These are phyloP conservation scores for Pseudomonodictys pantanalensis DNA, from an alignment of 495 filamentous ascomycete species.

Conservation along the genomic window DNA sequence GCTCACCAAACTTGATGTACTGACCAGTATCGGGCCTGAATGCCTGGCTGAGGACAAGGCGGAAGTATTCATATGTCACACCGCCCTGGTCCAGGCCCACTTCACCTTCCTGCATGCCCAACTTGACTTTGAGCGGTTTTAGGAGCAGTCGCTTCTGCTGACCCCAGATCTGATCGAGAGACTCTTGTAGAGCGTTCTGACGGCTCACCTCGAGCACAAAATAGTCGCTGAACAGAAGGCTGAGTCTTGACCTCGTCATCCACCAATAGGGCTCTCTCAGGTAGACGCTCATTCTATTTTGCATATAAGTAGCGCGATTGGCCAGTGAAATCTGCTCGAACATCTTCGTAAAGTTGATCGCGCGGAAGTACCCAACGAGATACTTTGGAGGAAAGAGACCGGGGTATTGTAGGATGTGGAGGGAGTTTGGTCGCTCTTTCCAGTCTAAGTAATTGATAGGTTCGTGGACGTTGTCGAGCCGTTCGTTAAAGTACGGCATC, in stretches of 20 bases:
- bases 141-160: conserved; percentile 77
- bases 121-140: conserved; percentile 80
- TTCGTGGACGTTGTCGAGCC: conserved; percentile 72
- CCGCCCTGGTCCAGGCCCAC: conserved; percentile 91
- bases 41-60: conserved; percentile 71
- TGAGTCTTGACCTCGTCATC: conserved; percentile 46
- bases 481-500: conserved; percentile 70
- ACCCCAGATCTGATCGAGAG: conserved; percentile 84
- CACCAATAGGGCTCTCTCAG: conserved; percentile 38
- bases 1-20: conserved; percentile 25
- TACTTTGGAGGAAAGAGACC: conserved; percentile 74
- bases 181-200: conserved; percentile 67
- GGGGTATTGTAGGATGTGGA: conserved; percentile 77
- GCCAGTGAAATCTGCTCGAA: conserved; percentile 69
- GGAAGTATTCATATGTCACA: conserved; percentile 94
- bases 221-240: conserved; percentile 64
- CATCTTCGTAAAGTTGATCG: conserved; percentile 85
- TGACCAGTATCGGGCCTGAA: conserved; percentile 71
- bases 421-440: conserved; percentile 54
- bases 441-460: conserved; percentile 70
- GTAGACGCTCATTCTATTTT: conserved; percentile 44
- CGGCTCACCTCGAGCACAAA: conserved; percentile 74
- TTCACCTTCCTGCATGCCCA: conserved; percentile 77
- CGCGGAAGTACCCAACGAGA: conserved; percentile 79
- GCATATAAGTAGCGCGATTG: conserved; percentile 58